Conservation (phyloP, 106 monocot genomes). For the Platanthera zijinensis region DNA sequence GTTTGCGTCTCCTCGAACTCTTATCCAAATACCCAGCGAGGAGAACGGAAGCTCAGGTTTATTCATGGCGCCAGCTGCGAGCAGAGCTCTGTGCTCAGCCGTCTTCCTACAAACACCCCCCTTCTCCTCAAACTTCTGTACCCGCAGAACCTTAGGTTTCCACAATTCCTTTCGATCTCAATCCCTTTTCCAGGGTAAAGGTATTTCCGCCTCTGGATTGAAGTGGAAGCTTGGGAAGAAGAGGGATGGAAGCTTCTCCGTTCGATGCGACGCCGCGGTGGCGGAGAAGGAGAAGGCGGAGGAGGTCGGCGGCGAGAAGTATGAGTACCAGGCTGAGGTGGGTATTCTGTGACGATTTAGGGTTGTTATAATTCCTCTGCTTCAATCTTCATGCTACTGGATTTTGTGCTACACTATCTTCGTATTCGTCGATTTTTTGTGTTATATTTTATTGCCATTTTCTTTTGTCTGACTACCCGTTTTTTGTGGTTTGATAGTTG, state of each 20-base stretch:
- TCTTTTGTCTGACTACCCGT: neutral
- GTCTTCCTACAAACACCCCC: conserved; percentile 11
- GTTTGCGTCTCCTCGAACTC: neutral
- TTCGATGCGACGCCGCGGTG: conserved; percentile 72
- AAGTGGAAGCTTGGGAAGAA: conserved; percentile 43
- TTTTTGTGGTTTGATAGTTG: neutral
- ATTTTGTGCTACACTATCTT: neutral
- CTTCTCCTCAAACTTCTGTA: conserved; percentile 7
- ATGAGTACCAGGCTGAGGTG: conserved; percentile 98
- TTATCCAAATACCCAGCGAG: neutral
- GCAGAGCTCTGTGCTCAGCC: conserved; percentile 9
- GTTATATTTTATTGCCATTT: neutral
- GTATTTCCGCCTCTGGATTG: conserved; percentile 21
- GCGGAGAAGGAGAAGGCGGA: conserved; percentile 61
- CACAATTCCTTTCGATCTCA: conserved; percentile 23
- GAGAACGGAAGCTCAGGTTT: neutral
- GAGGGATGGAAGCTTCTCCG: conserved; percentile 31
- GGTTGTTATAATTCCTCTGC: neutral
- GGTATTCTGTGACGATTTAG: neutral
- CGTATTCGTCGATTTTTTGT: no score
- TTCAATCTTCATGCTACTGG: neutral
- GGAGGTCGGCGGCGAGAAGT: conserved; percentile 71
- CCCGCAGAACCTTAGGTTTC: conserved; percentile 8
- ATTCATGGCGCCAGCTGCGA: conserved; percentile 27
- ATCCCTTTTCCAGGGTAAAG: conserved; percentile 1